Base-by-base conservation (phyloP, 108 stramenopile species). In the Mayamaea pseudoterrestris region DNA sequence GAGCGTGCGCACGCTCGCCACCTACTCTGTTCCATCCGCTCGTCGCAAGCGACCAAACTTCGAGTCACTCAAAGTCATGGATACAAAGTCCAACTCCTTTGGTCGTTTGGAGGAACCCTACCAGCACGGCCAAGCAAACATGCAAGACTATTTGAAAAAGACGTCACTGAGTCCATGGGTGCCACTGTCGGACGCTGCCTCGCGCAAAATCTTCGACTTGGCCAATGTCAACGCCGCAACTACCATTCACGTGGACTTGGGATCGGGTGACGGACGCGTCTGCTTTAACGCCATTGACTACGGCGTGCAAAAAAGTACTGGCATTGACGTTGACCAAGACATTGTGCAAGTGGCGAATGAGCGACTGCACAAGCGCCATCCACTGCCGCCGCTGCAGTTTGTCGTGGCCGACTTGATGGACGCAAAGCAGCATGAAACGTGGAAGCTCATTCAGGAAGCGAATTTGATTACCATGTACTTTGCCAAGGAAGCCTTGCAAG, bases 381-480 rank as follows among this genome's bases (percentile, higher is more conserved):
- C 77, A 7, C 45, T 61, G 31, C 74, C 74, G 16, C 41, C 55
- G 4, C 29, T 90, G 35, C 60, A 72, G 27, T 90, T 90, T 50
- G 29, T 75, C 22, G 63, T 66, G 2, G 83, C 68, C 1, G 80
- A 90, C 65, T 65, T 90, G 35, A 44, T 76, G 29, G 45, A 70
- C 34, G 40, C 39, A 1, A 40, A 35, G 0, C 11, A 61, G 13
- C 43, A 44, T 42, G 61, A 41, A 0, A 55, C 54, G 47, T 44
- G 36, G 34, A 45, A 66, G 29, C 26, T 49, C 30, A 50, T 82
- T 24, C 59, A 60, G 13, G 27, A 65, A 9, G 67, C 80, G 6
- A 83, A 78, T 9, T 55, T 90, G 35, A 56, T 90, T 40, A 90
- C 83, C 49, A 78, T 80, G 76, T 85, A 85, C 56, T 86, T 90